Percentiles rank a stretch among this genome's conserved stretches.
Conservation (phyloP, 805 yeast genomes). For the Lachancea kluyveri region DNA sequence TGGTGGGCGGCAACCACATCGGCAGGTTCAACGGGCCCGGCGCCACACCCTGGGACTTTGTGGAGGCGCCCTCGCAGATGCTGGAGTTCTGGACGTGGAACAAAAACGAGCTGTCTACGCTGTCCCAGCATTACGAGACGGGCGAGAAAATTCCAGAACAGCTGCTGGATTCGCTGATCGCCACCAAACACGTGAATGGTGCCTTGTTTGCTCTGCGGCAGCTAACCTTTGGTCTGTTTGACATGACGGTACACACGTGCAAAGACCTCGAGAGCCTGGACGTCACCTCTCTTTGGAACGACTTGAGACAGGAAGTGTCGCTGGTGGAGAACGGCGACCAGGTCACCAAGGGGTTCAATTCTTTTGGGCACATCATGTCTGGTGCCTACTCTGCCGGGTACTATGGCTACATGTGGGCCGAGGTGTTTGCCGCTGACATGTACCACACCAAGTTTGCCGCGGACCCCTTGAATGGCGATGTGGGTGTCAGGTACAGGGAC, state of each 20-base stretch:
- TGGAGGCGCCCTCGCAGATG: constrained; percentile 88
- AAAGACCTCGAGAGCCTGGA: constrained; percentile 42
- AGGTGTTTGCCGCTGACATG: constrained; percentile 80
- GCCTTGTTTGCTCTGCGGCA: constrained; percentile 70
- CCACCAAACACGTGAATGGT: constrained; percentile 70
- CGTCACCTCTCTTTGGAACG: constrained; percentile 56
- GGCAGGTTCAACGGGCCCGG: constrained; percentile 70
- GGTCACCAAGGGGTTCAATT: constrained; percentile 59
- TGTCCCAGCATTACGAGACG: constrained; percentile 63
- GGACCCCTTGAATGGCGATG: constrained; percentile 57
- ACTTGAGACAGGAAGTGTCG: constrained; percentile 55
- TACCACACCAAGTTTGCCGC: constrained; percentile 61
- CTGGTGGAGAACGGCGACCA: constrained; percentile 50
- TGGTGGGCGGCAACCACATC: constrained; percentile 59
- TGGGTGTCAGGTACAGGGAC: constrained; percentile 66
- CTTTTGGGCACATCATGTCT: constrained; percentile 72
- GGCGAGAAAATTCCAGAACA: constrained; percentile 52
- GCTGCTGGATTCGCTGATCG: constrained; percentile 50
- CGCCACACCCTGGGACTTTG: constrained; percentile 76
- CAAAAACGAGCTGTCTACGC: constrained; percentile 44
- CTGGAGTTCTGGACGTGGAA: constrained; percentile 88
- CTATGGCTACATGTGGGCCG: constrained; percentile 82
- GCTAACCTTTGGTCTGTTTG: constrained; percentile 72
- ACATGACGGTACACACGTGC: constrained; percentile 60
- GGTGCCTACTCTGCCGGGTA: constrained; percentile 85